Evolutionary conservation across 177 flowering plant species (phyloP).

Genomic region (Vitis hybrid): DNA sequence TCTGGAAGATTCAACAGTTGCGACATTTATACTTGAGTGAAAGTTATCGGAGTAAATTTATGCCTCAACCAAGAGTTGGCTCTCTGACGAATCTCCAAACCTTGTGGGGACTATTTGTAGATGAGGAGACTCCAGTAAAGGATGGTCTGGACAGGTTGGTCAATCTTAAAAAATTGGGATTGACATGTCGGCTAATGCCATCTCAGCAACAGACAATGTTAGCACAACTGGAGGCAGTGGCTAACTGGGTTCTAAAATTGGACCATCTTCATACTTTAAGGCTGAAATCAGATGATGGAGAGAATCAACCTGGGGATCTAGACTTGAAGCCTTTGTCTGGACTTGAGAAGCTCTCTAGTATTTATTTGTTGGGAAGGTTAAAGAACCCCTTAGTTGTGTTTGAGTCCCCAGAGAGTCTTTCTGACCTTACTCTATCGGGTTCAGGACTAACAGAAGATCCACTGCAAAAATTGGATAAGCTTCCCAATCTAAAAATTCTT

Average conservation of each 20-base stretch:
- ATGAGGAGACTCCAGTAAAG: not conserved
- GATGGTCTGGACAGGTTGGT: not conserved
- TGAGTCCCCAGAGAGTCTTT: no score
- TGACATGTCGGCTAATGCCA: not conserved
- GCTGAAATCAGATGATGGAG: not conserved
- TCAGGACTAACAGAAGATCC: no score
- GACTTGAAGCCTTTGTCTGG: no score
- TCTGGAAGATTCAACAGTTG: slow-evolving; percentile 15
- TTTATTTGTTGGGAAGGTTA: no score
- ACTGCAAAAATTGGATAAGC: no score
- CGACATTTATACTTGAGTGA: slow-evolving; percentile 19
- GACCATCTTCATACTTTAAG: not conserved
- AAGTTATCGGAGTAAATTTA: not conserved
- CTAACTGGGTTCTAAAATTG: not conserved
- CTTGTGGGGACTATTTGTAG: slow-evolving; percentile 11
- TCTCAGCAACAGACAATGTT: no score
- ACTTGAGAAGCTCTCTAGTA: no score
- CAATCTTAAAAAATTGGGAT: slow-evolving; percentile 6
- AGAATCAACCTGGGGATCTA: no score
- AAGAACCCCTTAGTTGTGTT: no score
- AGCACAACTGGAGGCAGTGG: not conserved
- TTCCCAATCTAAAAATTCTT: no score
- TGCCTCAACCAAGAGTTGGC: not conserved
- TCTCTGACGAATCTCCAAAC: not conserved
- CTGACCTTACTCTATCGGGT: no score